These are phyloP conservation scores for Sordariomycetes sp. DNA, from an alignment of 2,329 filamentous ascomycete genomes.

Conservation along the genomic window DNA sequence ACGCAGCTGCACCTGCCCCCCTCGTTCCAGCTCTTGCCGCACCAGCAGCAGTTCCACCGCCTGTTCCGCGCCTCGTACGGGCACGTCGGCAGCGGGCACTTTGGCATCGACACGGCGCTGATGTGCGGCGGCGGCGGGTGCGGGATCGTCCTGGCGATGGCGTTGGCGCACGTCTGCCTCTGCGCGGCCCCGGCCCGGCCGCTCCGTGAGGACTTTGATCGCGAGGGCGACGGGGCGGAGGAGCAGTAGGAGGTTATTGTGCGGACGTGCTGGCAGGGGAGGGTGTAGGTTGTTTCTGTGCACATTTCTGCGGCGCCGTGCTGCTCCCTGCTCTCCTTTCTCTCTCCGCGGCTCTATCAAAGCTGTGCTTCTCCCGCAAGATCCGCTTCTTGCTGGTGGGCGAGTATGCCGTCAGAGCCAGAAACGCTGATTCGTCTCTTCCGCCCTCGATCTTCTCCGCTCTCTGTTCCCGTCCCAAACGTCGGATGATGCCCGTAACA, in stretches of 20 bases:
- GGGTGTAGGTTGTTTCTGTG: conserved; percentile 32
- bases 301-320: conserved; percentile 22
- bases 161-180: conserved; percentile 26
- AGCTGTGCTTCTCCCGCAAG: not conserved
- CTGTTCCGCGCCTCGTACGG: conserved; percentile 35
- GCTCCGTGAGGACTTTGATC: not conserved
- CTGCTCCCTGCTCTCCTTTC: not conserved
- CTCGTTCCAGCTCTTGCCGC: conserved; percentile 37
- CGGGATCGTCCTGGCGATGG: conserved; percentile 26
- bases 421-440: not conserved
- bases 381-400: not conserved
- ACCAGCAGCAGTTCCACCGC: conserved; percentile 43
- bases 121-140: conserved; percentile 34
- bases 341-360: no score
- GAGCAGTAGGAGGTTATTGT: conserved; percentile 28
- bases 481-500: not conserved
- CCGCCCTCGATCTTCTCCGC: not conserved
- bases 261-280: conserved; percentile 36
- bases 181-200: conserved; percentile 8
- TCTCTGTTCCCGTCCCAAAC: not conserved
- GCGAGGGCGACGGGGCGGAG: not conserved
- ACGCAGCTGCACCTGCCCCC: conserved; percentile 34
- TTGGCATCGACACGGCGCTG: conserved; percentile 16
- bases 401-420: not conserved
- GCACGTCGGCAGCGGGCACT: conserved; percentile 31